These are phyloP conservation scores for Teratosphaeria nubilosa DNA, from an alignment of 2,329 filamentous ascomycete genomes.

Conservation along the genomic window DNA sequence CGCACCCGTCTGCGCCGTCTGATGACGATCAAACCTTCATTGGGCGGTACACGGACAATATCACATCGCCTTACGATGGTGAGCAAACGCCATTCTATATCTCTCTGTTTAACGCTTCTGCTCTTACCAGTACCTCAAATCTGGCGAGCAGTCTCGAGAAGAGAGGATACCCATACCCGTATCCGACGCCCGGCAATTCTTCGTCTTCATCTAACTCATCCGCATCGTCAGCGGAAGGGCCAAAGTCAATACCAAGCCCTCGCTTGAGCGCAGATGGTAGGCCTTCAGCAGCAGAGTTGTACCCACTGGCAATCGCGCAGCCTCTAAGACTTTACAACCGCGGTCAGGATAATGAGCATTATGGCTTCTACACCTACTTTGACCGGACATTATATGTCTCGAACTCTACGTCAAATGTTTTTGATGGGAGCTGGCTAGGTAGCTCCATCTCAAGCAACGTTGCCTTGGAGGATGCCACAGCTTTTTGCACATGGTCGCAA, in stretches of 20 bases:
- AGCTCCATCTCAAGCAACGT: neutral
- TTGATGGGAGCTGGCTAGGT: slow-evolving; percentile 11
- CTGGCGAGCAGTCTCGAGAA: slow-evolving; percentile 9
- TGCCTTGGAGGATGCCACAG: slow-evolving; percentile 11
- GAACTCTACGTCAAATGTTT: slow-evolving; percentile 38
- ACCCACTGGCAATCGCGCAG: slow-evolving; percentile 59
- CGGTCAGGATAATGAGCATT: slow-evolving; percentile 70
- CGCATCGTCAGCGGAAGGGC: neutral
- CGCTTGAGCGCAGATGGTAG: slow-evolving; percentile 57
- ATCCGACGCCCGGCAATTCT: slow-evolving; percentile 7
- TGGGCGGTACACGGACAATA: slow-evolving; percentile 73
- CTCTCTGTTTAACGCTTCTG: slow-evolving; percentile 47
- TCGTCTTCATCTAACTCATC: slow-evolving; percentile 32
- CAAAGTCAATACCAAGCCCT: slow-evolving; percentile 50
- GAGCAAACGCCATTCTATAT: slow-evolving; percentile 86
- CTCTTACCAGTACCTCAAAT: slow-evolving; percentile 10
- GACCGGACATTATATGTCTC: slow-evolving; percentile 76
- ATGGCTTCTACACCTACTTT: slow-evolving; percentile 89
- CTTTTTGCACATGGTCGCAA: slow-evolving; percentile 44
- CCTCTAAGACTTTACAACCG: slow-evolving; percentile 80
- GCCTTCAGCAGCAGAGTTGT: slow-evolving; percentile 59
- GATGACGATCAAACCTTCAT: slow-evolving; percentile 68
- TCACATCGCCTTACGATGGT: slow-evolving; percentile 61
- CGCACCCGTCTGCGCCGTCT: slow-evolving; percentile 47
- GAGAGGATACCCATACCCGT: slow-evolving; percentile 12